Base-by-base conservation (phyloP, 2,329 filamentous ascomycete species). In the Escovopsis sp. region DNA sequence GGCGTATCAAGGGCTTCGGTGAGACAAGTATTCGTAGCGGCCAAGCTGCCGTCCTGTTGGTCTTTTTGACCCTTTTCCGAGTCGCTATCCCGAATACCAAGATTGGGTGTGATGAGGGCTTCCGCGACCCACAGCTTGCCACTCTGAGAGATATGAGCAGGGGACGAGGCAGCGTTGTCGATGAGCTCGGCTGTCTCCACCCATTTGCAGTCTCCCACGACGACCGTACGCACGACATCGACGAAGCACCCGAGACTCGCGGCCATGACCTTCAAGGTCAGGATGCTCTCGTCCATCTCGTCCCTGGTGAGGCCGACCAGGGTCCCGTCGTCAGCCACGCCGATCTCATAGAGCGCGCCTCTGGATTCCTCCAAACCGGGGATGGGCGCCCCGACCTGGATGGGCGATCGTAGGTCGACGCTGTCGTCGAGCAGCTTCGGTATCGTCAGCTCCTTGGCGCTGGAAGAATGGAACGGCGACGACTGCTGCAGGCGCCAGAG, bases 401-500 rank as follows among this genome's bases (percentile, higher is more conserved):
- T 53, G 7, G 66, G 58, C 16, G 55, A 50, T 27, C 64, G 53
- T 14, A 68, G 51, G 35, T 66, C 61, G 16, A 62, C 52, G n/a
- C 50, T 59, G 27, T 70, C 67, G 36, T 87, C 76, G 0, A 84
- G 83, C 4, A 93, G 60, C 40, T 75, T 70, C 0, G 86, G 86
- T 18, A 93, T 61, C 9, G 86, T 72, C 13, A 85, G 64, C 39
- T 84, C 77, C 19, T 75, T 76, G 4, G 79, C 79, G 17, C 81
- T 81, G 7, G 82, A 82, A 2, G 82, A 76, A 58, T 94, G 87
- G 53, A 92, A 84, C 1, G 86, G 84, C 8, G 84, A 93, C 2
- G 88, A 94, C 54, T 98, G 90, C 52, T 96, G 87, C 38, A 98
- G 58, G 33, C 90, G 72, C 90, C 90, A 98, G 6, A 98, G 63